Base-by-base conservation (phyloP, 331 rosid species). In the Acacia concinna region DNA sequence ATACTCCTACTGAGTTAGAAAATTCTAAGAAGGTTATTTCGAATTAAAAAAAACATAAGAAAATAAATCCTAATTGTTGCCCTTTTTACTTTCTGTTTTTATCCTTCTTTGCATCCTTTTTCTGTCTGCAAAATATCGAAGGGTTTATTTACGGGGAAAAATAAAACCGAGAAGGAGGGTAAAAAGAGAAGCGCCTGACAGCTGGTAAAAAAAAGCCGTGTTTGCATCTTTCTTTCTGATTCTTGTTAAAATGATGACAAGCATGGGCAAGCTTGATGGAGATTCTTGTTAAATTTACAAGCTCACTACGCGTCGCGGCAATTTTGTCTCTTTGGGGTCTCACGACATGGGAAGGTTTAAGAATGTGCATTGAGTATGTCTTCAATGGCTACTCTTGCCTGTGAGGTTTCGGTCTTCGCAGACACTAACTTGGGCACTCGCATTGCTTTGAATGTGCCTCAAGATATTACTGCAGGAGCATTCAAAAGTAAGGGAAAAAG, bases 381-480 rank as follows among this genome's bases (percentile, higher is more conserved):
- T 47, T 32, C 40, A 63, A 84, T 78, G 90, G 80, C 73, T 71
- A 63, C n/a, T 34, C 28, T 68, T 23, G 56, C 54, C 7, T 81
- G 32, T 38, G 80, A 73, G 68, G 88, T 89, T 32, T 81, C 85
- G 25, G 85, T 89, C 74, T 91, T 91, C 56, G 89, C 80, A 13
- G 87, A 86, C 23, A 91, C 98, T 34, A 86, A 86, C 84, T 75
- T 91, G 78, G 96, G 90, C 84, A 94, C 97, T 82, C 84, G 78
- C 84, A 71, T 94, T 3, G 94, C 90, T 74, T 66, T 94, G 81
- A 82, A 75, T 51, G 86, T 87, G 21, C 89, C 85, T 69, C 89
- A 47, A 10, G 79, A 89, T 74, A 86, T 86, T 57, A 82, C 92
- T 4, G 86, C 86, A 8, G 85, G 79, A 62, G 87, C 86, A 71